Conservation (phyloP, 2,329 filamentous ascomycete species). For the Chaetomium strumarium region DNA sequence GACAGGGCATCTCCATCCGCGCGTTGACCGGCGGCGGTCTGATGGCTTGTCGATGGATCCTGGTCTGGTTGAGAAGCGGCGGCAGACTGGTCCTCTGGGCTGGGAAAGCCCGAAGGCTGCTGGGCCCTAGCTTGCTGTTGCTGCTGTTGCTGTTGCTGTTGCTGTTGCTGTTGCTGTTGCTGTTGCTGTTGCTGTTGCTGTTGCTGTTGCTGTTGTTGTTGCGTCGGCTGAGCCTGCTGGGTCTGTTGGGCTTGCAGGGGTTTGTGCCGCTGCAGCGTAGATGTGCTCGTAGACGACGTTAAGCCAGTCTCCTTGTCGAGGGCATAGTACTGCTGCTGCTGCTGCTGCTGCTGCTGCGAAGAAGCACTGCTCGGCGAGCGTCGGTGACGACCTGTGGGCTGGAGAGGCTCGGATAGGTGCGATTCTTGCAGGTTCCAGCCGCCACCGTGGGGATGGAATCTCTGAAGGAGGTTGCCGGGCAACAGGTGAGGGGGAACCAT, state of each 20-base stretch:
- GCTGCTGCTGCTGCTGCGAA: slow-evolving; percentile 29
- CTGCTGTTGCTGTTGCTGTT: slow-evolving; percentile 10
- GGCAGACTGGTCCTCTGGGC: slow-evolving; percentile 1
- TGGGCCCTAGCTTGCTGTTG: slow-evolving; percentile 8
- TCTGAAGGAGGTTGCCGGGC: slow-evolving; percentile 35
- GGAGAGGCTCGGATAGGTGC: slow-evolving; percentile 45
- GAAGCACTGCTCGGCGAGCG: slow-evolving; percentile 28
- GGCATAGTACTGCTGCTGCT: slow-evolving; percentile 32
- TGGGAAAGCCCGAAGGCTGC: slow-evolving; percentile 3
- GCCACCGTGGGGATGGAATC: slow-evolving; percentile 38
- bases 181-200: slow-evolving; percentile 10
- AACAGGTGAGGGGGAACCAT: slow-evolving; percentile 19
- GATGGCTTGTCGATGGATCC: slow-evolving; percentile 5
- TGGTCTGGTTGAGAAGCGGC: slow-evolving; percentile 10
- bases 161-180: slow-evolving; percentile 9
- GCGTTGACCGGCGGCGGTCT: slow-evolving; percentile 5
- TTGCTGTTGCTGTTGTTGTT: slow-evolving; percentile 9
- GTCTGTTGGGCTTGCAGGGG: slow-evolving; percentile 33
- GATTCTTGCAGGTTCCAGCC: slow-evolving; percentile 53
- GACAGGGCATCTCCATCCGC: slow-evolving; percentile 26
- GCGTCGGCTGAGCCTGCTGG: slow-evolving; percentile 1
- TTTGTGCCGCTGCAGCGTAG: slow-evolving; percentile 33
- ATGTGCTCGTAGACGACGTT: slow-evolving; percentile 3
- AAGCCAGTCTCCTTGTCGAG: slow-evolving; percentile 49
- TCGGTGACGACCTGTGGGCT: slow-evolving; percentile 34